phyloP scores from a whole-genome alignment of 1,284 basidiomycete species.

The Pseudozyma hubeiensis region DNA sequence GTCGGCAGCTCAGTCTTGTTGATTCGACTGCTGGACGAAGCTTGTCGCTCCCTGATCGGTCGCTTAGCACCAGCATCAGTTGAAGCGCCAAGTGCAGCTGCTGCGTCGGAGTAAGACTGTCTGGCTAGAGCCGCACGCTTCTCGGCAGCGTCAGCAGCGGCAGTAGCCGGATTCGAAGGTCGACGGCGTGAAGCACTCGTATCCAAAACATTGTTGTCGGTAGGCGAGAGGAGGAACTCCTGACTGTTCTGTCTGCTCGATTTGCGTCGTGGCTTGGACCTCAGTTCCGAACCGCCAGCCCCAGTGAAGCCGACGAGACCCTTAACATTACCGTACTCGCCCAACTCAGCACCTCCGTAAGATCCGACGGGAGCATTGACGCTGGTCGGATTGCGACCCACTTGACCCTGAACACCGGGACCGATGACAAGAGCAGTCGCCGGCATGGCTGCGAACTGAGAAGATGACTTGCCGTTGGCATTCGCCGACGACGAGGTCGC shows the following conservation, averaged over 20 bases:
- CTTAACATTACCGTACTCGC: conserved; percentile 53
- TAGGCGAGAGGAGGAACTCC: conserved; percentile 4
- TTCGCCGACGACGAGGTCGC: conserved; percentile 27
- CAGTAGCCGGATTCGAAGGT: conserved; percentile 35
- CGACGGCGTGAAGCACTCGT: conserved; percentile 4
- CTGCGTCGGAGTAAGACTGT: conserved; percentile 9
- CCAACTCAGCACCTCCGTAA: conserved; percentile 24
- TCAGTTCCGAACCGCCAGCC: conserved; percentile 39
- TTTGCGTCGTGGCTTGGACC: conserved; percentile 19
- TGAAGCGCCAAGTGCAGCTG: conserved; percentile 2
- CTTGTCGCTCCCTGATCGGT: conserved; percentile 28
- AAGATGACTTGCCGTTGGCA: conserved; percentile 23
- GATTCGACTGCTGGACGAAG: conserved; percentile 24
- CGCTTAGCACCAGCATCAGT: conserved; percentile 5
- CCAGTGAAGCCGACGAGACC: conserved; percentile 58
- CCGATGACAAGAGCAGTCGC: conserved; percentile 62
- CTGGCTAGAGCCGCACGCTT: conserved; percentile 34
- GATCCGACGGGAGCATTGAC: conserved; percentile 43
- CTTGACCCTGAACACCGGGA: conserved; percentile 61
- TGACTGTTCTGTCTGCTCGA: conserved; percentile 32
- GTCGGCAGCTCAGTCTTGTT: conserved; percentile 37
- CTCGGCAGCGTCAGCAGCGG: conserved; percentile 55
- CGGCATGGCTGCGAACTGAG: conserved; percentile 49
- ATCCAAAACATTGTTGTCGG: conserved; percentile 15
- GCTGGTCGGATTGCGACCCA: conserved; percentile 40